These are phyloP conservation scores for Verbena officinalis DNA, from an alignment of 257 asterid species.

Conservation along the genomic window DNA sequence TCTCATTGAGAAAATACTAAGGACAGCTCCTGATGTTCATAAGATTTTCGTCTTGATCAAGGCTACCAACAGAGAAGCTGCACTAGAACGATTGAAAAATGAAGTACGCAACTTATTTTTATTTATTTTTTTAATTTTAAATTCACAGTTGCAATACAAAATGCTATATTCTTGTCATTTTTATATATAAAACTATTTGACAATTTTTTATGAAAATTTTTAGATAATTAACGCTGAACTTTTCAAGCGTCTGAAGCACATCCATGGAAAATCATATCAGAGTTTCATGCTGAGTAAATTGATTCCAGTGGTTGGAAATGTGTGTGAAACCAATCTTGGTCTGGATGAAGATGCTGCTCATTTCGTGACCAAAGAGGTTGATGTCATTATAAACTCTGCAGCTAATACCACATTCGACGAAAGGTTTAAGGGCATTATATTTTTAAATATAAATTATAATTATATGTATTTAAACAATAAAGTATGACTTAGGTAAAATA, in stretches of 20 bases:
- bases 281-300: constrained; percentile 82
- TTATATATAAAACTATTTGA: background rate
- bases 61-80: constrained; percentile 77
- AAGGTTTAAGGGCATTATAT: constrained; percentile 44
- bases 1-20: constrained; percentile 80
- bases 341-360: constrained; percentile 59
- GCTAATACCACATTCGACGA: constrained; percentile 93
- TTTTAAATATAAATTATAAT: background rate
- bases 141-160: background rate
- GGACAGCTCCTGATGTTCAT: constrained; percentile 83
- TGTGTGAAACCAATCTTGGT: constrained; percentile 73
- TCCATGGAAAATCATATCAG: constrained; percentile 74
- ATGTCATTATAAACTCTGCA: constrained; percentile 82
- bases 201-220: background rate
- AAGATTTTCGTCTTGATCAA: constrained; percentile 79
- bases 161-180: background rate
- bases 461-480: background rate
- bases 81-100: constrained; percentile 64
- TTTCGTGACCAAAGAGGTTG: constrained; percentile 59
- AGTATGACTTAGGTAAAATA: constrained; percentile 15
- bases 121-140: too few species aligned
- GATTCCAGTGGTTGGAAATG: constrained; percentile 82
- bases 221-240: constrained; percentile 72
- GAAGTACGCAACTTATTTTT: constrained; percentile 49
- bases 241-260: constrained; percentile 76